Base-by-base conservation (phyloP, 805 yeast genomes). In the Geotrichum ghanense region DNA sequence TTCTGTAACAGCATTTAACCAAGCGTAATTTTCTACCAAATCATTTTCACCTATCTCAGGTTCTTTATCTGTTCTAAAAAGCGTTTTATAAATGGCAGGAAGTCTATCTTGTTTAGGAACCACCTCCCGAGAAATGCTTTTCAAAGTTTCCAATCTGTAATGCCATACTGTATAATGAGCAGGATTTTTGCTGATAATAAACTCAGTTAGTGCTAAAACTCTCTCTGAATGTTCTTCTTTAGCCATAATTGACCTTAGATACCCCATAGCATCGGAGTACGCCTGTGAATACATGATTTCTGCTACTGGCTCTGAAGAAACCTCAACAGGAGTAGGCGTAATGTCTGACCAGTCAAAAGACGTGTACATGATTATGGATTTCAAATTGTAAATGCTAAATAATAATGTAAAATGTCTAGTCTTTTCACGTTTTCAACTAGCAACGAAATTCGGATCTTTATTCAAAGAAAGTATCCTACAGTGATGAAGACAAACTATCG, bases 141-240 rank as follows among this genome's bases (percentile, higher is more conserved):
- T 51, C 27, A 63, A 50, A 20, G 61, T 57, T 31, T 61, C 57
- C 6, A 56, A 50, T 6, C 72, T 56, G 52, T 64, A 69, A 43
- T 62, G 65, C 97, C 97, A 92, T 1, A 81, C 81, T 0, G 96
- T 82, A 60, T 92, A 92, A 62, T 90, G 95, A 0, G 97, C 95
- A 0, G 97, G 88, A 34, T 85, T 81, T 47, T 74, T 56, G 12
- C 66, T 73, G 44, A 92, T 81, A 2, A 83, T 81, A 22, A 64
- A 62, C 12, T 74, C 70, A 0, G 95, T 83, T 39, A 88, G 64
- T 17, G 71, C 73, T 20, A 87, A 63, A 0, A 95, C 87, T 49
- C 97, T 69, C 37, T 75, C 79, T 0, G 87, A 74, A 53, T 72
- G 69, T 58, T 87, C 97, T 23, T 76, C 66, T 16, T 60, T 53